A percentile compares a stretch with the other conserved stretches of the same genome.
phyloP scores from a whole-genome alignment of 345 rosid genomes.

The Arabidopsis arenosa region DNA sequence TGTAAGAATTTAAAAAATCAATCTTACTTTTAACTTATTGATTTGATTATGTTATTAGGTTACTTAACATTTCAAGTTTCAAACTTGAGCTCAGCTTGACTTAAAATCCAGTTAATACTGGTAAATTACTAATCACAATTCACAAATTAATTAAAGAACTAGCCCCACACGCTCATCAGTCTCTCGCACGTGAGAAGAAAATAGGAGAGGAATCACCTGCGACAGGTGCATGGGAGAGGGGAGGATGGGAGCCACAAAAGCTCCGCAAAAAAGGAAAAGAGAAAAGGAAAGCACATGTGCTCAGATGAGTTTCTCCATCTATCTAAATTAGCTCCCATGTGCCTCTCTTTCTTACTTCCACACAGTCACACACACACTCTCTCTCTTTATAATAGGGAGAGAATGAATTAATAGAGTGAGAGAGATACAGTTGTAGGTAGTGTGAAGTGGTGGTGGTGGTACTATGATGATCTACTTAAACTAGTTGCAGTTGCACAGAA shows the following conservation, averaged over 20 bases:
- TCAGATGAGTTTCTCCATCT: constrained; percentile 43
- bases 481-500: constrained; percentile 30
- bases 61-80: too few relatives aligned
- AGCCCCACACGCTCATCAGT: too few relatives aligned
- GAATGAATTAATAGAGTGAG: neutral
- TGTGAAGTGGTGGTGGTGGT: constrained; percentile 36
- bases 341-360: constrained; percentile 20
- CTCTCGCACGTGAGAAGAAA: too few relatives aligned
- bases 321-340: constrained; percentile 31
- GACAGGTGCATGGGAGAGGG: constrained; percentile 43
- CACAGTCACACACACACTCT: neutral
- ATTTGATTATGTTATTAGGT: neutral
- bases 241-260: constrained; percentile 34
- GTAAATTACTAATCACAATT: too few relatives aligned
- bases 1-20: neutral
- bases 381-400: neutral
- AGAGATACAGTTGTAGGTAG: constrained; percentile 21
- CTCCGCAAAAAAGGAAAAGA: constrained; percentile 40
- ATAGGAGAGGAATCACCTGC: constrained; percentile 28
- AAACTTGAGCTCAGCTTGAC: too few relatives aligned
- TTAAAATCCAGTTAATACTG: too few relatives aligned
- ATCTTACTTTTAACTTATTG: neutral
- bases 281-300: constrained; percentile 46
- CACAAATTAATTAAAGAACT: too few relatives aligned
- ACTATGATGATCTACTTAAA: constrained; percentile 39